Conservation (phyloP, 2,329 filamentous ascomycete genomes). For the Aspergillus jensenii region DNA sequence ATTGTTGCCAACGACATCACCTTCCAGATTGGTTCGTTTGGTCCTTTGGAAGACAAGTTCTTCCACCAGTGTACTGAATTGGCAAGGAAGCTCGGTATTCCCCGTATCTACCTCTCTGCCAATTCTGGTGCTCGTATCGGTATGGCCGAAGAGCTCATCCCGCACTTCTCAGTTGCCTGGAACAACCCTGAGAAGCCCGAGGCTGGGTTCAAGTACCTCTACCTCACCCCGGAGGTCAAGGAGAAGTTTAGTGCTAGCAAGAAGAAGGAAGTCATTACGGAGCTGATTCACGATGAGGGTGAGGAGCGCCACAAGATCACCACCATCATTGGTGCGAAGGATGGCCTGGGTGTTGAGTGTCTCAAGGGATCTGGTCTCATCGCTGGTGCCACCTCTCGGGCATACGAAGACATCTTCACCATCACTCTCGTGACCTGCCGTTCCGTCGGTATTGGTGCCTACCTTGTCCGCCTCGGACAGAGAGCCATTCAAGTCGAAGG, state of each 20-base stretch:
- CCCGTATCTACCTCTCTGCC: conserved; percentile 94
- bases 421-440: conserved; percentile 96
- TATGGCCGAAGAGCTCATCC: conserved; percentile 94
- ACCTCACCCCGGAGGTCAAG: conserved; percentile 83
- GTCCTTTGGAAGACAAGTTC: conserved; percentile 93
- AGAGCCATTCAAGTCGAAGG: conserved; percentile 98
- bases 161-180: conserved; percentile 96
- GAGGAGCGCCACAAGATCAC: conserved; percentile 93
- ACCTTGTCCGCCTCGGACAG: conserved; percentile 96
- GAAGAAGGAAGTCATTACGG: conserved; percentile 77
- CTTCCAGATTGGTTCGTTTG: conserved; percentile 97
- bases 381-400: conserved; percentile 92
- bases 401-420: conserved; percentile 99
- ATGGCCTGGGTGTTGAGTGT: conserved; percentile 96
- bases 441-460: conserved; percentile 98
- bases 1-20: conserved; percentile 99
- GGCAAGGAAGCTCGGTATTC: conserved; percentile 89
- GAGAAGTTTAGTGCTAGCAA: conserved; percentile 79
- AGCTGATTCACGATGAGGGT: conserved; percentile 79
- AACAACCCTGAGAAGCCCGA: conserved; percentile 80
- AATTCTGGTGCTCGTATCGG: conserved; percentile 98
- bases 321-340: conserved; percentile 88
- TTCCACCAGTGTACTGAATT: conserved; percentile 99
- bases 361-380: conserved; percentile 96
- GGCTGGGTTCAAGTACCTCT: conserved; percentile 94